Conservation (phyloP, 1,139 yeast species). For the Pneumocystis jirovecii region DNA sequence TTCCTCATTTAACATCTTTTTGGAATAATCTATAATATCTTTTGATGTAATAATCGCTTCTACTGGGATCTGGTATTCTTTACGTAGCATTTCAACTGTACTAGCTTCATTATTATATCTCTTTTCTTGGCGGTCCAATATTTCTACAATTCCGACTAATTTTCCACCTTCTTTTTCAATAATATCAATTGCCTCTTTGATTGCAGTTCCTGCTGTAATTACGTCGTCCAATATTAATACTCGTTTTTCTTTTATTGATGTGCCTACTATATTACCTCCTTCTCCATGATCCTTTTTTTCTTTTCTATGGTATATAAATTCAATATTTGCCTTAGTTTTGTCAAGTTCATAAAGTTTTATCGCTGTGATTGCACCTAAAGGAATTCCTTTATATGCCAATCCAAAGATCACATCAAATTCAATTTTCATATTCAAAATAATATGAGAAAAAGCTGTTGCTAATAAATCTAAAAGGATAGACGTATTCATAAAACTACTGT, state of each 20-base stretch:
- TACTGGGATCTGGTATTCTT: conserved; percentile 66
- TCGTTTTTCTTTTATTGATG: conserved; percentile 51
- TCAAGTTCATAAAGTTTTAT: conserved; percentile 78
- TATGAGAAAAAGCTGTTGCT: conserved; percentile 77
- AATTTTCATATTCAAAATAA: conserved; percentile 58
- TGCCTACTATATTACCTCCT: conserved; percentile 91
- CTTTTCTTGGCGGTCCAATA: conserved; percentile 88
- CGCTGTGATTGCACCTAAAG: conserved; percentile 82
- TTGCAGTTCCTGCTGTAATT: conserved; percentile 97
- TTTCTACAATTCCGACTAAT: conserved; percentile 74
- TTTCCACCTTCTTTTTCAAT: conserved; percentile 55
- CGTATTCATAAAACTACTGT: conserved; percentile 74
- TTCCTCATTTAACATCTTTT: conserved; percentile 24
- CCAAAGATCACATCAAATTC: conserved; percentile 88
- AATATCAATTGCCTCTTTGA: conserved; percentile 79
- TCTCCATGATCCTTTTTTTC: conserved; percentile 98
- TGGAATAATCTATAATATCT: conserved; percentile 55
- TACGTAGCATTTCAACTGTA: conserved; percentile 68
- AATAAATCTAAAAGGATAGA: conserved; percentile 63
- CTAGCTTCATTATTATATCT: conserved; percentile 51
- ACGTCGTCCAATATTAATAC: conserved; percentile 88
- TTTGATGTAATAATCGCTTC: conserved; percentile 60
- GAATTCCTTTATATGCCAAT: conserved; percentile 96
- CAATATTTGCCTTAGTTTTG: conserved; percentile 27
- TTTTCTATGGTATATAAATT: conserved; percentile 33